These are phyloP conservation scores for Thelonectria olida DNA, from an alignment of 2,329 filamentous ascomycete species.

Conservation along the genomic window DNA sequence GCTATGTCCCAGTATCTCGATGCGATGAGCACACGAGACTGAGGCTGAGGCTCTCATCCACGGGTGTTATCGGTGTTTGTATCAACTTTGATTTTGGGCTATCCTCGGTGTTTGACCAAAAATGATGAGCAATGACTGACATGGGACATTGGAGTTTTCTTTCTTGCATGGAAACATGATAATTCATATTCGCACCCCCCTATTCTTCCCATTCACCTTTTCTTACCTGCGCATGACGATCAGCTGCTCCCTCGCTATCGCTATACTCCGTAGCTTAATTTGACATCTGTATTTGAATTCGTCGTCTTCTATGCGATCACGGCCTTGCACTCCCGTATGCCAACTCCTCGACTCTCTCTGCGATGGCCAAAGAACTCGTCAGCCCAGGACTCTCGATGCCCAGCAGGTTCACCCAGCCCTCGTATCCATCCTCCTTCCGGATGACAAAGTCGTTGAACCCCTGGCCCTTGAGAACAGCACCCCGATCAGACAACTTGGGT, in stretches of 20 bases:
- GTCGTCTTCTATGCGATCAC: no score
- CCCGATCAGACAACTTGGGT: conserved; percentile 76
- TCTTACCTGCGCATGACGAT: conserved; percentile 11
- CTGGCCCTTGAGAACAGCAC: conserved; percentile 69
- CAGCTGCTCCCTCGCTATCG: conserved; percentile 20
- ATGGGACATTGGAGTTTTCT: conserved; percentile 25
- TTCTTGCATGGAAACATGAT: conserved; percentile 33
- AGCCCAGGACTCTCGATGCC: conserved; percentile 94
- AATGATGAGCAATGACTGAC: conserved; percentile 33
- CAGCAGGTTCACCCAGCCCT: conserved; percentile 87
- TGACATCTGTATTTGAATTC: no score
- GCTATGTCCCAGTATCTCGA: conserved; percentile 62
- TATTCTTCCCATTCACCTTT: conserved; percentile 15
- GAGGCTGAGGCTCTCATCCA: not conserved
- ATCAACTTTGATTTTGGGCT: not conserved
- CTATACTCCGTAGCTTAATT: not conserved
- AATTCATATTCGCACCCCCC: conserved; percentile 19
- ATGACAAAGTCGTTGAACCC: conserved; percentile 89
- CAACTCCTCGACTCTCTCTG: conserved; percentile 70
- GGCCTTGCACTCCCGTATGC: no score
- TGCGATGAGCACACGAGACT: conserved; percentile 52
- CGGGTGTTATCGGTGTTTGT: conserved; percentile 21
- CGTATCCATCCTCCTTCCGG: conserved; percentile 76
- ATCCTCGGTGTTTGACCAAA: conserved; percentile 30
- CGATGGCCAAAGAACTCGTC: conserved; percentile 88